Conservation (phyloP, 768 basidiomycete species). For the Phlebiopsis gigantea region DNA sequence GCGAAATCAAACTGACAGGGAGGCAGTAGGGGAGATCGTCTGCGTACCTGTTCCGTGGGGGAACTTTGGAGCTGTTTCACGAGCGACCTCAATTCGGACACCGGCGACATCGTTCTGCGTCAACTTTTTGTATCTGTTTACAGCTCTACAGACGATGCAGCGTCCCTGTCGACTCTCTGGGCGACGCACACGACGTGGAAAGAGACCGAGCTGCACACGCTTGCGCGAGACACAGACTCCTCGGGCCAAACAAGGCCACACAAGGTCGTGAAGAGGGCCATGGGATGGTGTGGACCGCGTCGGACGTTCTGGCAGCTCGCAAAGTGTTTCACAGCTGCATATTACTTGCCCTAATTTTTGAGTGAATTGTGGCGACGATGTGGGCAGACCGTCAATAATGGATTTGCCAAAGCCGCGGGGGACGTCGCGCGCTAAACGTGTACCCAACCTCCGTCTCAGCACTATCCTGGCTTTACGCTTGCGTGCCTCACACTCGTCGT, state of each 20-base stretch:
- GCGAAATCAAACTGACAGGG: constrained; percentile 26
- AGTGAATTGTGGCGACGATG: too few species aligned
- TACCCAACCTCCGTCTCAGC: too few species aligned
- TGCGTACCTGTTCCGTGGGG: constrained; percentile 50
- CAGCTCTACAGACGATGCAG: neutral
- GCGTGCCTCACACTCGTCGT: too few species aligned
- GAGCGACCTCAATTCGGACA: constrained; percentile 68
- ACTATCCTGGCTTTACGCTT: too few species aligned
- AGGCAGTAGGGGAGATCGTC: constrained; percentile 28
- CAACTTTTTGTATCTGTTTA: neutral
- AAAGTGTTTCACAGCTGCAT: too few species aligned
- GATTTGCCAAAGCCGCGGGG: too few species aligned
- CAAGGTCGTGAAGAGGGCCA: too few species aligned
- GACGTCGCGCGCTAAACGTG: too few species aligned
- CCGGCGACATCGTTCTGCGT: constrained; percentile 27
- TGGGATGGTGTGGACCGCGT: too few species aligned
- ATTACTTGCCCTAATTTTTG: too few species aligned
- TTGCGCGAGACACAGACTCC: neutral
- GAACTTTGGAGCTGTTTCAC: constrained; percentile 74
- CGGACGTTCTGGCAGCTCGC: too few species aligned
- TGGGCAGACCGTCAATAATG: too few species aligned
- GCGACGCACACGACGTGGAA: constrained; percentile 2
- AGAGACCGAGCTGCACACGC: neutral
- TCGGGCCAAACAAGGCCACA: constrained; percentile 1
- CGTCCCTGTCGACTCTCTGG: neutral